Percentiles rank a stretch among this genome's conserved stretches.
Evolutionary conservation across 2,329 filamentous ascomycete species (phyloP).

Genomic region (Ophidiomyces ophidiicola): DNA sequence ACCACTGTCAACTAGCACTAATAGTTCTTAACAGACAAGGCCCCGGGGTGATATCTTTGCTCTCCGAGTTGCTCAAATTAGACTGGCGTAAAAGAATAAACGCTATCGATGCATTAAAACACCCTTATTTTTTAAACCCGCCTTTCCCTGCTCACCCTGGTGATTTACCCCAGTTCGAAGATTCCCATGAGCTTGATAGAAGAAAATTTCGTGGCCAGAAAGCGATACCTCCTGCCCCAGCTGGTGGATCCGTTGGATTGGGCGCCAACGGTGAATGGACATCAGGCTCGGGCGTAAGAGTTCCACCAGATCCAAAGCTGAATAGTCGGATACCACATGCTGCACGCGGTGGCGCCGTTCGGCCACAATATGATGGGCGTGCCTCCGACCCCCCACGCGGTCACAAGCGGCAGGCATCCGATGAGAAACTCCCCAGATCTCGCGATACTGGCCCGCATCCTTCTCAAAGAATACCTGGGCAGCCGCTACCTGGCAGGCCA

Average conservation of each 20-base stretch:
- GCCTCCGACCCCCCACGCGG: slow-evolving; percentile 15
- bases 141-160: slow-evolving; percentile 70
- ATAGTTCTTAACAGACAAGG: slow-evolving; percentile 43
- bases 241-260: slow-evolving; percentile 78
- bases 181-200: slow-evolving; percentile 92
- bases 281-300: slow-evolving; percentile 23
- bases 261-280: slow-evolving; percentile 47
- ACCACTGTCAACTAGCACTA: background rate
- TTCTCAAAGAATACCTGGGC: slow-evolving; percentile 14
- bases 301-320: slow-evolving; percentile 21
- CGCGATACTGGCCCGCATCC: background rate
- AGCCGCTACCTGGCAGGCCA: slow-evolving; percentile 19
- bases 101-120: slow-evolving; percentile 81
- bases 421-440: slow-evolving; percentile 14
- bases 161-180: slow-evolving; percentile 83
- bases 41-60: slow-evolving; percentile 60
- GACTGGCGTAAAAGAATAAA: slow-evolving; percentile 86
- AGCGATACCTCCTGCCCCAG: slow-evolving; percentile 76
- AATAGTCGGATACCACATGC: slow-evolving; percentile 28
- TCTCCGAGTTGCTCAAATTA: slow-evolving; percentile 71
- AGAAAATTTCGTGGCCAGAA: slow-evolving; percentile 84
- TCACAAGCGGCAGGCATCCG: slow-evolving; percentile 17
- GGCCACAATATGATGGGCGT: slow-evolving; percentile 22
- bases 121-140: slow-evolving; percentile 73
- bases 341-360: slow-evolving; percentile 22